These are phyloP conservation scores for Rhamnella rubrinervis DNA, from an alignment of 331 rosid species.

Conservation along the genomic window DNA sequence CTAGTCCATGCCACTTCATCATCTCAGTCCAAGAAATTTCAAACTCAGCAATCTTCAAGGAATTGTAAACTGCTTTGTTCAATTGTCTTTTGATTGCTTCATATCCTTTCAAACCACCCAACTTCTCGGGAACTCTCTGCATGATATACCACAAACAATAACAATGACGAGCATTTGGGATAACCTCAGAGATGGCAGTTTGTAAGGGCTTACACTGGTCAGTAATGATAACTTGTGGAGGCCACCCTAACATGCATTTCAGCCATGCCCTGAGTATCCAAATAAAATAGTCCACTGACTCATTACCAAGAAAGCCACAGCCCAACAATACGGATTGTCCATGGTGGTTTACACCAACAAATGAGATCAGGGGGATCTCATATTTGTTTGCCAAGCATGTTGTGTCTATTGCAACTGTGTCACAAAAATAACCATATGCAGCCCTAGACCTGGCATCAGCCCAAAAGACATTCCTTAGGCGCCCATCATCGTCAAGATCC, in stretches of 20 bases:
- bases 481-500: slow-evolving; percentile 69
- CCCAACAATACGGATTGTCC: slow-evolving; percentile 70
- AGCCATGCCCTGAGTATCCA: slow-evolving; percentile 76
- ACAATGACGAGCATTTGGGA: slow-evolving; percentile 65
- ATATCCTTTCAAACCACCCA: slow-evolving; percentile 78
- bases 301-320: slow-evolving; percentile 70
- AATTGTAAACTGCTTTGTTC: slow-evolving; percentile 49
- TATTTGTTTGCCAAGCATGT: slow-evolving; percentile 67
- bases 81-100: slow-evolving; percentile 55
- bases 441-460: slow-evolving; percentile 73
- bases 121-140: slow-evolving; percentile 69
- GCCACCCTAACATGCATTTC: slow-evolving; percentile 60
- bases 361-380: slow-evolving; percentile 69
- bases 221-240: slow-evolving; percentile 57
- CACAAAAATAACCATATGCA: slow-evolving; percentile 57
- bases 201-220: slow-evolving; percentile 65
- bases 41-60: slow-evolving; percentile 64
- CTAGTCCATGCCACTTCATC: slow-evolving; percentile 51
- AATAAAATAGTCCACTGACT: slow-evolving; percentile 53
- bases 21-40: slow-evolving; percentile 69
- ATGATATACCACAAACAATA: slow-evolving; percentile 59
- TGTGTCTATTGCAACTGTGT: slow-evolving; percentile 63
- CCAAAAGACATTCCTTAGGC: slow-evolving; percentile 72
- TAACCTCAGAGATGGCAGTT: slow-evolving; percentile 58
- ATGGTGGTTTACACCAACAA: slow-evolving; percentile 67